Base-by-base conservation (phyloP, 345 rosid genomes). In the Salix purpurea region DNA sequence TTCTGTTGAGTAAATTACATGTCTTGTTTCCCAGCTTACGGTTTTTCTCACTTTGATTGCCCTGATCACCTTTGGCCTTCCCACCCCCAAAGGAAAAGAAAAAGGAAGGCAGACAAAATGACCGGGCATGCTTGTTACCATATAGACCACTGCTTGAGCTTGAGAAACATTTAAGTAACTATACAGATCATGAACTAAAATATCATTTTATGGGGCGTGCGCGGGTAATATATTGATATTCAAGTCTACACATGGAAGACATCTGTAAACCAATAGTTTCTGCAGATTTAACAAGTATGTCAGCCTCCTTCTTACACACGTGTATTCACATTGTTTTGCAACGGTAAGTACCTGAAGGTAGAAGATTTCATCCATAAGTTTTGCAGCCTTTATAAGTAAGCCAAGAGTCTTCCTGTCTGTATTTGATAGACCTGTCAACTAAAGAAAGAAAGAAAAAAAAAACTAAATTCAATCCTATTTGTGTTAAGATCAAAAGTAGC, bases 321-420 rank as follows among this genome's bases (percentile, higher is more conserved):
- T 46, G 52, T 15, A 46, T 4, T 15, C 52, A 46, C 18, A 4
- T 46, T 12, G 52, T 12, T 46, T 4, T 12, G 28, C 37, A 62
- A 9, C 10, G 21, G 60, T 3, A 54, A 32, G 32, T 3, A 90
- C 99, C 99, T 93, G 99, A 78, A 82, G 84, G 81, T 87, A 81
- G 74, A 92, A 95, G 70, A 91, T 91, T 62, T 95, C 96, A 72
- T 95, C 97, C 74, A 92, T 83, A 60, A 91, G 40, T 84, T 80
- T 84, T 72, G 97, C 97, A 82, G 99, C 97, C 89, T 89, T 90
- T 70, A 91, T 86, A 69, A 95, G 82, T 60, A 91, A 85, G 67
- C 74, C 50, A 79, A 95, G 71, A 67, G 94, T 94, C 78, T 90
- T 85, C 83, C 68, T 89, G 80, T 92, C 99, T 68, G 77, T 86